Percentiles rank a stretch among this genome's conserved stretches.
These are phyloP conservation scores for Phanerodontia chrysosporium DNA, from an alignment of 768 basidiomycete species.

Conservation along the genomic window DNA sequence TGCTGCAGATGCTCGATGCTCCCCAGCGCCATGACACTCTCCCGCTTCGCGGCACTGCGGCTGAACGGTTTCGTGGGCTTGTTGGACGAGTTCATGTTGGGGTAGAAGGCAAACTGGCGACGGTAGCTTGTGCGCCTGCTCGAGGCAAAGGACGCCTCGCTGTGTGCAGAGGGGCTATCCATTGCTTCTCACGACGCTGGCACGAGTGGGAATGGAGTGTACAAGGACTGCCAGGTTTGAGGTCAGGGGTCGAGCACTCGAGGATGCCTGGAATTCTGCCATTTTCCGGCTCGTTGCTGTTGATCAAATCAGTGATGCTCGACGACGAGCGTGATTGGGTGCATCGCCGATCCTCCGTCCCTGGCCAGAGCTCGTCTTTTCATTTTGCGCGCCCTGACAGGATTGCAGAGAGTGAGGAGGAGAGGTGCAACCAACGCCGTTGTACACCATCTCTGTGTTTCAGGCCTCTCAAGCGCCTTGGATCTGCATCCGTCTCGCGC, in stretches of 20 bases:
- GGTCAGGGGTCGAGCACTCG: neutral
- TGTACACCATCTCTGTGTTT: too few species aligned
- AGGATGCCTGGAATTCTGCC: neutral
- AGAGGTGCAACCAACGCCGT: too few species aligned
- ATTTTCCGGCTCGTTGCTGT: neutral
- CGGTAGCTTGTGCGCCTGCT: slow-evolving; percentile 26
- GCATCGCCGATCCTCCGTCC: too few species aligned
- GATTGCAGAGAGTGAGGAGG: too few species aligned
- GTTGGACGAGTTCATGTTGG: slow-evolving; percentile 62
- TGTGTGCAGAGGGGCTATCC: neutral
- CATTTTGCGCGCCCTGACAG: too few species aligned
- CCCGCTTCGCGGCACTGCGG: slow-evolving; percentile 86
- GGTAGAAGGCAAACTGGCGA: slow-evolving; percentile 68
- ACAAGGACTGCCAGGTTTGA: neutral
- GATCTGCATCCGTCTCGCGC: too few species aligned
- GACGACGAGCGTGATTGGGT: too few species aligned
- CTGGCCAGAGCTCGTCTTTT: too few species aligned
- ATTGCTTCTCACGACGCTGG: neutral
- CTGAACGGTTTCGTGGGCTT: slow-evolving; percentile 85
- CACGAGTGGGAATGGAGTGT: neutral
- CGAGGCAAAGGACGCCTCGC: neutral
- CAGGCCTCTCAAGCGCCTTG: too few species aligned
- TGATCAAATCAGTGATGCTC: neutral
- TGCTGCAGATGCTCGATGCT: slow-evolving; percentile 95
- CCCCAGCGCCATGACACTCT: slow-evolving; percentile 91